phyloP scores from a whole-genome alignment of 2,329 filamentous ascomycete species.

The Paraphoma sp. region DNA sequence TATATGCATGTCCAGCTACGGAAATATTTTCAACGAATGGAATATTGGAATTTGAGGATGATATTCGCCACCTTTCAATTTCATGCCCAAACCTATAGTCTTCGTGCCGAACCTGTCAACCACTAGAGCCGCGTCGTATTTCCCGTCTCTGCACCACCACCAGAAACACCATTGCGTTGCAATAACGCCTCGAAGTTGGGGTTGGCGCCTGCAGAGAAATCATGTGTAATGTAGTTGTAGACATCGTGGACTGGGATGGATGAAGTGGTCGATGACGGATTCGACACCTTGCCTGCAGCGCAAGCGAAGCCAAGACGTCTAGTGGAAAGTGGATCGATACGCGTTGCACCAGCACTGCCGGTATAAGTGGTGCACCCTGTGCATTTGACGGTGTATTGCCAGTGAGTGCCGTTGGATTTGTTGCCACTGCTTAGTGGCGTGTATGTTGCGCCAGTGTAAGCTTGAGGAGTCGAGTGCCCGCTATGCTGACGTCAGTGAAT shows the following conservation, averaged over 20 bases:
- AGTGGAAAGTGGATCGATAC: slow-evolving; percentile 28
- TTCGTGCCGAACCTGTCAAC: neutral
- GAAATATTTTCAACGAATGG: slow-evolving; percentile 1
- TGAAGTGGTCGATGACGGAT: slow-evolving; percentile 27
- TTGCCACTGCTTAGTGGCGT: slow-evolving; percentile 32
- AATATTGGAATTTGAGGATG: neutral
- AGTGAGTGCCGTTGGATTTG: slow-evolving; percentile 38
- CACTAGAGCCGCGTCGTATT: neutral
- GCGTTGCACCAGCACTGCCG: slow-evolving; percentile 15
- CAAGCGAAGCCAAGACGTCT: slow-evolving; percentile 33
- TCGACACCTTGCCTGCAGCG: slow-evolving; percentile 24
- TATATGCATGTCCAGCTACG: neutral
- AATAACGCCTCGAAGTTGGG: slow-evolving; percentile 31
- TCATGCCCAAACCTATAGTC: too few species aligned
- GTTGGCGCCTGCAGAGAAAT: slow-evolving; percentile 33
- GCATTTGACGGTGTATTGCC: slow-evolving; percentile 41
- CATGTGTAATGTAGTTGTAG: slow-evolving; percentile 38
- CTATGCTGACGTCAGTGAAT: slow-evolving; percentile 11
- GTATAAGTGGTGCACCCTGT: slow-evolving; percentile 36
- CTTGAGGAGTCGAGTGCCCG: slow-evolving; percentile 26
- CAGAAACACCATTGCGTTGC: slow-evolving; percentile 28
- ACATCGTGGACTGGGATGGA: slow-evolving; percentile 35
- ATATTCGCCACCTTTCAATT: neutral
- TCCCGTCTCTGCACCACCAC: slow-evolving; percentile 1
- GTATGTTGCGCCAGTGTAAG: slow-evolving; percentile 35